These are phyloP conservation scores for Stachybotrys echinatus DNA, from an alignment of 2,329 filamentous ascomycete genomes.

Conservation along the genomic window DNA sequence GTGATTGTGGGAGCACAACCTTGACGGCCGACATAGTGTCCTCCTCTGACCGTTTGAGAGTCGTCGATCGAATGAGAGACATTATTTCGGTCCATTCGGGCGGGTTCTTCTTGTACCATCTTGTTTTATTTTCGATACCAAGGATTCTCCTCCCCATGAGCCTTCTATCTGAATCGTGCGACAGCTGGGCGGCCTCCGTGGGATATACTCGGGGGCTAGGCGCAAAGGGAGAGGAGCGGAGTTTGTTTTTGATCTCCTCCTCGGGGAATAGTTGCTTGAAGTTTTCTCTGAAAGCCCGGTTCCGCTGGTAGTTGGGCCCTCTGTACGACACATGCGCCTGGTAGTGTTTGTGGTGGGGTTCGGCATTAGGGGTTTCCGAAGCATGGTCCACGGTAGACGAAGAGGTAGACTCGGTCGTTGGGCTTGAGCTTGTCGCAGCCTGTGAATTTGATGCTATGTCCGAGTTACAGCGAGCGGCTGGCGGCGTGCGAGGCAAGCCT, in stretches of 20 bases:
- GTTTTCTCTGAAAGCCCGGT: not conserved
- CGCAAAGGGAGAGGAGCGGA: slow-evolving; percentile 4
- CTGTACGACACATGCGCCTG: not conserved
- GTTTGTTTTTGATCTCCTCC: not conserved
- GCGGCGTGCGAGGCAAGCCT: too few species aligned
- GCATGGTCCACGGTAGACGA: too few species aligned
- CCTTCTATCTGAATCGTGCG: not conserved
- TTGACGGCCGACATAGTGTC: slow-evolving; percentile 29
- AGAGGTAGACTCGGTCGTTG: too few species aligned
- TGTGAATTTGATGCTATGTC: too few species aligned
- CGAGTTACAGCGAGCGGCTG: too few species aligned
- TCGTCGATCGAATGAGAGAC: slow-evolving; percentile 19
- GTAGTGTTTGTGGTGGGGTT: too few species aligned
- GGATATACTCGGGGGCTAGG: slow-evolving; percentile 4
- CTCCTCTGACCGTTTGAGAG: slow-evolving; percentile 17
- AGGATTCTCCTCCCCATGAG: not conserved
- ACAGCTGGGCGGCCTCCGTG: not conserved
- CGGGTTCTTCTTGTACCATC: slow-evolving; percentile 1
- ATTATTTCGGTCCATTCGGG: slow-evolving; percentile 36
- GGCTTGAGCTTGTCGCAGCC: too few species aligned
- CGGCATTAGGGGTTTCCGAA: too few species aligned
- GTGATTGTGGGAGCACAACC: slow-evolving; percentile 27
- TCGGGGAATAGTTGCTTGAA: not conserved
- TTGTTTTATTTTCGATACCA: not conserved
- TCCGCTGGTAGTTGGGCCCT: not conserved